Evolutionary conservation across 2,329 filamentous ascomycete species (phyloP).

Genomic region (Arthroderma sp.): DNA sequence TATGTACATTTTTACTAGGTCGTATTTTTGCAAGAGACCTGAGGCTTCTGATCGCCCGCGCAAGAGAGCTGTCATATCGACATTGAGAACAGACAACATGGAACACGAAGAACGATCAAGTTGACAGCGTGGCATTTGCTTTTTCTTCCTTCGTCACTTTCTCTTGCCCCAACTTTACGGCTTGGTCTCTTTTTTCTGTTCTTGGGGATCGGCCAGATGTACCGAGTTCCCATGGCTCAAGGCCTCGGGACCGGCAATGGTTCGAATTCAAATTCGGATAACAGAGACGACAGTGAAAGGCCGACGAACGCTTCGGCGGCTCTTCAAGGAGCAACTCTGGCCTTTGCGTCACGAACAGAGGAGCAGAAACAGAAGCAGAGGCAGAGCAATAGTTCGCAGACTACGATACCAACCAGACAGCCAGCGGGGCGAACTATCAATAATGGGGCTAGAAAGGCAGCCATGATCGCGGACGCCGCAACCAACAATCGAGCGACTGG

Average conservation of each 20-base stretch:
- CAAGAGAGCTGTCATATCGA: slow-evolving; percentile 1
- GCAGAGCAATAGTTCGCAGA: neutral
- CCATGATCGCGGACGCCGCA: slow-evolving; percentile 12
- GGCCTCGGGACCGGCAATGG: neutral
- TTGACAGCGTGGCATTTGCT: neutral
- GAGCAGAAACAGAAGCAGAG: neutral
- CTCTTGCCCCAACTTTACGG: neutral
- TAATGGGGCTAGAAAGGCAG: slow-evolving; percentile 14
- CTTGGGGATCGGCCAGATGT: neutral
- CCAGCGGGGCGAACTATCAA: slow-evolving; percentile 13
- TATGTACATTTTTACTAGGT: neutral
- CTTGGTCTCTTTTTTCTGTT: neutral
- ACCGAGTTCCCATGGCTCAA: slow-evolving; percentile 1
- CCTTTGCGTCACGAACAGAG: slow-evolving; percentile 20
- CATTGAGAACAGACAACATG: neutral
- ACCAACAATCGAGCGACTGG: neutral
- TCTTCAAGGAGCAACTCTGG: slow-evolving; percentile 28
- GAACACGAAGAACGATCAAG: neutral
- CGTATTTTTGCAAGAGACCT: neutral
- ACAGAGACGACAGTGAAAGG: neutral
- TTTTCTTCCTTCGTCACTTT: neutral
- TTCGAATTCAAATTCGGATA: slow-evolving; percentile 1
- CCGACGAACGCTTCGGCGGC: slow-evolving; percentile 16
- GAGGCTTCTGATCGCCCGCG: neutral
- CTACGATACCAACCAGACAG: slow-evolving; percentile 12